phyloP scores from a whole-genome alignment of 495 filamentous ascomycete species.

The Cercophora scortea region DNA sequence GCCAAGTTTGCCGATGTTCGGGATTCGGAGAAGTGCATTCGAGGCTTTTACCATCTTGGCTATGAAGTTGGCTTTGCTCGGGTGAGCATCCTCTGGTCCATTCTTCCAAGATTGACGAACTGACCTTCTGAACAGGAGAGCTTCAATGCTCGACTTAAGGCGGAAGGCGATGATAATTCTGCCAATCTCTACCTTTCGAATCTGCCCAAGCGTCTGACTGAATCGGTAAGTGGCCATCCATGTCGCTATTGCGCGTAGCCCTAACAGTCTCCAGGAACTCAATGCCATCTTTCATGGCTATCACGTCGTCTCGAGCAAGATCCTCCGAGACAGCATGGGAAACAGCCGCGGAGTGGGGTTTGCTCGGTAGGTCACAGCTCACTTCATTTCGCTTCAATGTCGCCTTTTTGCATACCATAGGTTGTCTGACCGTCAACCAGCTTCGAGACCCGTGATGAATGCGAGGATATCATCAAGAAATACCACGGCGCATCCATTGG shows the following conservation, averaged over 20 bases:
- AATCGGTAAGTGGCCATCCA: constrained; percentile 52
- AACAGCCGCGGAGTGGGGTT: constrained; percentile 96
- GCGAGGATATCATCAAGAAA: constrained; percentile 73
- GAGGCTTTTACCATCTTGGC: constrained; percentile 84
- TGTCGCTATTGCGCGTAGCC: background rate
- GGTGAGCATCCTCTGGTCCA: constrained; percentile 35
- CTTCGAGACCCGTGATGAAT: constrained; percentile 81
- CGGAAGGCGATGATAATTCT: constrained; percentile 72
- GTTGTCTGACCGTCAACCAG: constrained; percentile 32
- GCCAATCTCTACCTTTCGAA: constrained; percentile 98
- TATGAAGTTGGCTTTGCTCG: constrained; percentile 96
- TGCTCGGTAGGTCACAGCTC: constrained; percentile 61
- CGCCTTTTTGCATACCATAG: background rate
- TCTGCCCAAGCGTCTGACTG: constrained; percentile 80
- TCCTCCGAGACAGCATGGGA: constrained; percentile 80
- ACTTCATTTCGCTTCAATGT: background rate
- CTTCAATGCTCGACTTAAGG: constrained; percentile 92
- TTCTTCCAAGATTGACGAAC: constrained; percentile 2
- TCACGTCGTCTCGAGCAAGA: constrained; percentile 81
- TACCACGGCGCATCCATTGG: constrained; percentile 69
- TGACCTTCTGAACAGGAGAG: constrained; percentile 56
- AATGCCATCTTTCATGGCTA: constrained; percentile 74
- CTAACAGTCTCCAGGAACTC: constrained; percentile 48
- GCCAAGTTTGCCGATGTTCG: constrained; percentile 83
- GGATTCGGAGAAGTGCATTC: constrained; percentile 91